Evolutionary conservation across 1,284 basidiomycete species (phyloP).

Genomic region (Baeospora myosura): DNA sequence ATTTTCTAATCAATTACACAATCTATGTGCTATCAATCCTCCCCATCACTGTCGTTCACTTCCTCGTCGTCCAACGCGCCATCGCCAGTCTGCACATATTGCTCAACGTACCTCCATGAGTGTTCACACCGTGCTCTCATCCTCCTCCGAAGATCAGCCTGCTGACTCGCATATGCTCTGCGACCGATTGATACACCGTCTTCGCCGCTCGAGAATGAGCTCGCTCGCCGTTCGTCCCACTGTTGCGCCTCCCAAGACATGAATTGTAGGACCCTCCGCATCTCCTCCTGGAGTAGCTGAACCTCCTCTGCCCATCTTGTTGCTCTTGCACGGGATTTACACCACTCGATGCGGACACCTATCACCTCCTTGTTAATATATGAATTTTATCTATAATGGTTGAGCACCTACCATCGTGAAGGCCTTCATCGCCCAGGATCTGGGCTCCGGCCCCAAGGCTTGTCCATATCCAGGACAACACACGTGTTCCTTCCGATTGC

Average conservation of each 20-base stretch:
- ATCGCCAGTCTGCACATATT: too few species aligned
- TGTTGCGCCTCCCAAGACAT: slow-evolving; percentile 10
- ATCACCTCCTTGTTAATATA: too few species aligned
- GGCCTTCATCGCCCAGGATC: neutral
- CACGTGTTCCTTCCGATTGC: neutral
- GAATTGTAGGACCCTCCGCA: slow-evolving; percentile 9
- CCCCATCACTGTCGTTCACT: too few species aligned
- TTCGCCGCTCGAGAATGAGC: too few species aligned
- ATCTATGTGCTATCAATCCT: too few species aligned
- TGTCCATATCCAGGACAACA: slow-evolving; percentile 11
- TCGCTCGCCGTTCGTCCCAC: slow-evolving; percentile 10
- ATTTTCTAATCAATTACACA: too few species aligned
- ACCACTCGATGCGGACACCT: slow-evolving; percentile 19
- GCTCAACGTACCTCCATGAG: too few species aligned
- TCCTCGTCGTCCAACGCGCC: too few species aligned
- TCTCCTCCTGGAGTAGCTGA: slow-evolving; percentile 16
- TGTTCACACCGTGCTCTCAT: too few species aligned
- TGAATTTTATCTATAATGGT: neutral
- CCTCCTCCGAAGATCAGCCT: too few species aligned
- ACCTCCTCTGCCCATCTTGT: slow-evolving; percentile 17
- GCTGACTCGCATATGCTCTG: too few species aligned
- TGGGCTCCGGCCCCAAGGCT: neutral
- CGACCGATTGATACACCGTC: too few species aligned
- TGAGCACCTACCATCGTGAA: neutral
- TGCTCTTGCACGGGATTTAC: slow-evolving; percentile 12